phyloP scores from a whole-genome alignment of 257 asterid genomes.

The Penstemon newberryi region DNA sequence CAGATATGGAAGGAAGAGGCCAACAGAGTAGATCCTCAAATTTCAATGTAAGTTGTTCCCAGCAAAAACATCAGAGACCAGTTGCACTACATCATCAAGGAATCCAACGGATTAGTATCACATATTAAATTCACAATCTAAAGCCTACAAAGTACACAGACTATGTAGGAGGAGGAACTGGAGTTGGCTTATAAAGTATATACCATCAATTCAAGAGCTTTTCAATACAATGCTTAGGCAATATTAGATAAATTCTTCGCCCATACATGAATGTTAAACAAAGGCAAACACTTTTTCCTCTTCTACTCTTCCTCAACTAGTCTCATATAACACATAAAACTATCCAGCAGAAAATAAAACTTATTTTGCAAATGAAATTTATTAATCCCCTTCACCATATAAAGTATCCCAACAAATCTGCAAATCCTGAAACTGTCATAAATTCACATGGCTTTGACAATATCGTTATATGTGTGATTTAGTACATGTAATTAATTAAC shows the following conservation, averaged over 20 bases:
- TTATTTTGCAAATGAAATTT: background rate
- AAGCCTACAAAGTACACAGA: background rate
- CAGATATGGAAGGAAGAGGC: conserved; percentile 29
- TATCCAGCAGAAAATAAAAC: background rate
- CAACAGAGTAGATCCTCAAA: conserved; percentile 15
- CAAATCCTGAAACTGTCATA: conserved; percentile 7
- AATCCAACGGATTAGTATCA: conserved; percentile 11
- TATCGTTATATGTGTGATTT: background rate
- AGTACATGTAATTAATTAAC: background rate
- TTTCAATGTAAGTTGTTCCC: background rate
- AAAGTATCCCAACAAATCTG: background rate
- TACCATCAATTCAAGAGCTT: too few species aligned
- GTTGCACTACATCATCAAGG: conserved; percentile 18
- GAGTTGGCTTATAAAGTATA: too few species aligned
- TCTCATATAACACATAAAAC: background rate
- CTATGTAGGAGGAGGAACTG: conserved; percentile 1
- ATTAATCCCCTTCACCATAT: background rate
- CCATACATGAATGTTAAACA: background rate
- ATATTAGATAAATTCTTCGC: background rate
- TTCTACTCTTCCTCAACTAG: background rate
- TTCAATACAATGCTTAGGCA: background rate
- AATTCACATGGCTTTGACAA: background rate
- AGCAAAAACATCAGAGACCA: conserved; percentile 5
- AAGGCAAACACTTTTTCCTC: background rate
- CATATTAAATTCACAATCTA: background rate